Base-by-base conservation (phyloP, 2,329 filamentous ascomycete species). In the Venturia nashicola region DNA sequence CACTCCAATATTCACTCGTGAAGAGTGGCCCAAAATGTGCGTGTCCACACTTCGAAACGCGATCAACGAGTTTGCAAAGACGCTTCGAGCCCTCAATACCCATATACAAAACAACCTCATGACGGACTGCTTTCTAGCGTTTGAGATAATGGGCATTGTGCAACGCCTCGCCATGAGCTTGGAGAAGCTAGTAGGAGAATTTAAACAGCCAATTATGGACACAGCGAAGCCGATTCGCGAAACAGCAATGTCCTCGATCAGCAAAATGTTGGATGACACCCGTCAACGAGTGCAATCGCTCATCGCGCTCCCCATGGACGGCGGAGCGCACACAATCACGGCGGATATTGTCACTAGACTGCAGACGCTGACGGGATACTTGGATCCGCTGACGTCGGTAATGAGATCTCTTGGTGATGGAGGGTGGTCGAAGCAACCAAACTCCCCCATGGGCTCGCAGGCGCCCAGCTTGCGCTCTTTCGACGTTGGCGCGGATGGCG, bases 41-140 rank as follows among this genome's bases (percentile, higher is more conserved):
- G 86, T 89, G 69, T 81, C 86, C 18, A 92, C 92, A 1, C 94
- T 90, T 72, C 87, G 91, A 70, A 80, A 83, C 42, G 83, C 92
- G 14, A 80, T 99, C 66, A 82, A 86, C 8, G 91, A 96, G 70
- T 88, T 97, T 69, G 86, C 88, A 6, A 86, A 90, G 69, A 97
- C 94, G 0, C 76, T 97, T 63, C 85, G 89, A 36, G 93, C 97
- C 71, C 81, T 99, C 40, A 97, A 97, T 73, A 82, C 84, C 61
- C 92, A 97, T 71, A 91, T 97, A 75, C 91, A 92, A 72, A 79
- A 83, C 48, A 92, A 97, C 71, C 78, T 97, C 46, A 84, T 86
- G 68, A 96, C 91, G 0, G 94, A 99, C 74, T 97, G 93, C 75
- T 97, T 90, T 73, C 82, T 99, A 60, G 91, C 91, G 8, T 99